A percentile compares a stretch with the other conserved stretches of the same genome.
phyloP scores from a whole-genome alignment of 345 rosid genomes.

The Microcos paniculata region DNA sequence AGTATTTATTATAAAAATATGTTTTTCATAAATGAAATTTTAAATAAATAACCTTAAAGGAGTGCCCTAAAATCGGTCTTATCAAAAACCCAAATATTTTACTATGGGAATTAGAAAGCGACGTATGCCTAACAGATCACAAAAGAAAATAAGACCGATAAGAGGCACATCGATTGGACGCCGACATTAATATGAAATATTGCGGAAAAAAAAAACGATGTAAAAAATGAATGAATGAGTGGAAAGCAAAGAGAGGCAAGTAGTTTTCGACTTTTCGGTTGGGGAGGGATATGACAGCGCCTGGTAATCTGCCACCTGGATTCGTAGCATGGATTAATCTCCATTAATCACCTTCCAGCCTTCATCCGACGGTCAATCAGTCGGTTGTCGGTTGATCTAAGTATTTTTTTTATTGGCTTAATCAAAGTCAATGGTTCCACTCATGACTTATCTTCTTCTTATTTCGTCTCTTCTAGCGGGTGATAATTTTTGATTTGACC shows the following conservation, averaged over 20 bases:
- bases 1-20: too few species aligned
- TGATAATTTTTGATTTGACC: not conserved
- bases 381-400: not conserved
- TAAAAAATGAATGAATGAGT: too few species aligned
- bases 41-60: too few species aligned
- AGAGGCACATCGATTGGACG: conserved; percentile 2
- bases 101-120: too few species aligned
- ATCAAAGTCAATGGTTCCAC: not conserved
- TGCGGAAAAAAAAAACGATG: too few species aligned
- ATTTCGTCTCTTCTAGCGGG: too few species aligned
- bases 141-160: not conserved
- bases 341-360: not conserved
- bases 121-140: not conserved
- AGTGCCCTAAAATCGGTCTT: too few species aligned
- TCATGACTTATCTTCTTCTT: not conserved
- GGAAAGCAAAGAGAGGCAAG: not conserved
- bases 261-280: too few species aligned
- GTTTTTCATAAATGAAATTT: too few species aligned
- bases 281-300: not conserved
- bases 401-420: not conserved
- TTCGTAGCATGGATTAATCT: not conserved
- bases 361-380: conserved; percentile 11
- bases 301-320: not conserved
- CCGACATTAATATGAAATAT: too few species aligned
- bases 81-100: too few species aligned